Percentiles rank a stretch among this genome's conserved stretches.
Conservation (phyloP, 2,329 filamentous ascomycete species). For the Colletotrichum zoysiae region DNA sequence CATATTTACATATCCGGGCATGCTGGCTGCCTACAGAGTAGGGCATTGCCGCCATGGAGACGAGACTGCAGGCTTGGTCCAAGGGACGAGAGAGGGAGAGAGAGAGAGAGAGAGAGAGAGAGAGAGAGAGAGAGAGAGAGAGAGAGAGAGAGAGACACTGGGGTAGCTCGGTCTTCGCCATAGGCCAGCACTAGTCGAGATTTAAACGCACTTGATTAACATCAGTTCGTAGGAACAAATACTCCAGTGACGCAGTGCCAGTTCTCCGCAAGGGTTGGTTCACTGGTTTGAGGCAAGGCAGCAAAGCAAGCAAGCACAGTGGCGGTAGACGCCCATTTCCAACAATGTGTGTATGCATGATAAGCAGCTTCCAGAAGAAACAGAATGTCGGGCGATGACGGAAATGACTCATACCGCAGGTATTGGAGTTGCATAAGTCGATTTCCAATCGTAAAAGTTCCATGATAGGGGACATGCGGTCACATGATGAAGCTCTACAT, state of each 20-base stretch:
- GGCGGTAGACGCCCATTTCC: too few species aligned
- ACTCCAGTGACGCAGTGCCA: background rate
- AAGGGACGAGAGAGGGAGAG: background rate
- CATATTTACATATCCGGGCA: constrained; percentile 3
- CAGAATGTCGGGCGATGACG: background rate
- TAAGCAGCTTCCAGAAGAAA: background rate
- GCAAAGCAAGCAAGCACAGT: background rate
- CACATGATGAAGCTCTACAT: background rate
- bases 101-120: too few species aligned
- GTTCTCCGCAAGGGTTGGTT: background rate
- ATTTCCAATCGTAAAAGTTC: background rate
- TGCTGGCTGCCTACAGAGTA: background rate
- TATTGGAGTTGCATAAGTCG: background rate
- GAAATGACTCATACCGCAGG: background rate
- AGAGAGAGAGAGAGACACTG: background rate
- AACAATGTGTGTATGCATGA: background rate
- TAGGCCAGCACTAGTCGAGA: constrained; percentile 26
- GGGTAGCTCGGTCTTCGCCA: constrained; percentile 25
- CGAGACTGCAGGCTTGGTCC: constrained; percentile 21
- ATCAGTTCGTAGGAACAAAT: constrained; percentile 1
- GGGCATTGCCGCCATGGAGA: constrained; percentile 8
- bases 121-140: too few species aligned
- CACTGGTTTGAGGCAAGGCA: background rate
- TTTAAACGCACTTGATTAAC: constrained; percentile 13
- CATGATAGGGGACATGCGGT: too few species aligned